Conservation (phyloP, 768 basidiomycete species). For the Mycena vulgaris region DNA sequence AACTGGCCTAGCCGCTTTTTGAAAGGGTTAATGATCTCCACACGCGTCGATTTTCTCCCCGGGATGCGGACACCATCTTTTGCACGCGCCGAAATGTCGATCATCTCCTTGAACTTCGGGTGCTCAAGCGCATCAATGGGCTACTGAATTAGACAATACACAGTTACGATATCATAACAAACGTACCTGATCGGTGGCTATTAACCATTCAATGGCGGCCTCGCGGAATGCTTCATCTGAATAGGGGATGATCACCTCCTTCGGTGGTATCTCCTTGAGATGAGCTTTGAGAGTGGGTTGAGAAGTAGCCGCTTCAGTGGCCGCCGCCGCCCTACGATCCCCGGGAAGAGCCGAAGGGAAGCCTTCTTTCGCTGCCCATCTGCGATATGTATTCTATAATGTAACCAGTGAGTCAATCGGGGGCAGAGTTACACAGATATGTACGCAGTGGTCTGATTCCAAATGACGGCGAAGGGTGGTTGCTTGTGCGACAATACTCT, state of each 20-base stretch:
- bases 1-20: conserved; percentile 6
- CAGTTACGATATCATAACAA: neutral
- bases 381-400: neutral
- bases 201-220: conserved; percentile 51
- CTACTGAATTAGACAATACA: conserved; percentile 1
- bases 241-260: conserved; percentile 13
- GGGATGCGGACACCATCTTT: conserved; percentile 49
- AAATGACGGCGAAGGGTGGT: conserved; percentile 36
- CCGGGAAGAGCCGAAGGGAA: conserved; percentile 9
- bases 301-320: neutral
- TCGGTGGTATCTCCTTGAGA: neutral
- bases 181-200: conserved; percentile 53
- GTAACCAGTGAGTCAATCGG: neutral
- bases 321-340: neutral
- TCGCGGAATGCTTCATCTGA: conserved; percentile 35
- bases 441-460: conserved; percentile 34
- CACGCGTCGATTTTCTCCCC: conserved; percentile 40
- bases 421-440: neutral
- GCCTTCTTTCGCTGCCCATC: neutral
- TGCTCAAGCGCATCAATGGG: conserved; percentile 48
- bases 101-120: conserved; percentile 42
- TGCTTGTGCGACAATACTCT: conserved; percentile 20
- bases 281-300: neutral
- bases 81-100: conserved; percentile 34
- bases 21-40: conserved; percentile 46